Percentiles rank a stretch among this genome's conserved stretches.
phyloP scores from a whole-genome alignment of 148 eudicot species.

The Rhododendron mucronatum region DNA sequence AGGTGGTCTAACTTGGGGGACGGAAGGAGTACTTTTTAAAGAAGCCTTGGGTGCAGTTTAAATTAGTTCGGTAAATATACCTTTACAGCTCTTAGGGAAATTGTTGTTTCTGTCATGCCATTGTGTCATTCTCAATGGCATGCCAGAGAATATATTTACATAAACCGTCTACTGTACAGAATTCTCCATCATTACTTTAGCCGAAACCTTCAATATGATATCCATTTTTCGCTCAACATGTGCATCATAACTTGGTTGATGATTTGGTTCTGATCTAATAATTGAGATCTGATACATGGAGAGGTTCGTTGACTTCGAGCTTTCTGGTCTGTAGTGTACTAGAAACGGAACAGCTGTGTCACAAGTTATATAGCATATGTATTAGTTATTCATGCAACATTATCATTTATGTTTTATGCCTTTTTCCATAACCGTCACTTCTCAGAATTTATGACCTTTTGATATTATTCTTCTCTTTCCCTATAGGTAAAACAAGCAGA shows the following conservation, averaged over 20 bases:
- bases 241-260: neutral
- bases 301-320: neutral
- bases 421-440: neutral
- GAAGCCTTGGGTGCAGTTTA: neutral
- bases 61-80: neutral
- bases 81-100: neutral
- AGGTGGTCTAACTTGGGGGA: neutral
- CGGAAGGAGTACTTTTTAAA: neutral
- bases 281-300: neutral
- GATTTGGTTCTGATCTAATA: neutral
- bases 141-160: neutral
- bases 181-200: too few species aligned
- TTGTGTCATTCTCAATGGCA: neutral
- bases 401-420: neutral
- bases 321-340: neutral
- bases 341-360: neutral
- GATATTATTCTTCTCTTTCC: neutral
- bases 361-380: neutral
- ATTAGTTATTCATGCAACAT: neutral
- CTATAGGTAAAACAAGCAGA: conserved; percentile 89
- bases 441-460: neutral
- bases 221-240: neutral
- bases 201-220: too few species aligned
- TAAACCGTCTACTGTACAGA: neutral
- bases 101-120: neutral